Evolutionary conservation across 768 basidiomycete species (phyloP).

Genomic region (Porphyrellus cyaneotinctus): DNA sequence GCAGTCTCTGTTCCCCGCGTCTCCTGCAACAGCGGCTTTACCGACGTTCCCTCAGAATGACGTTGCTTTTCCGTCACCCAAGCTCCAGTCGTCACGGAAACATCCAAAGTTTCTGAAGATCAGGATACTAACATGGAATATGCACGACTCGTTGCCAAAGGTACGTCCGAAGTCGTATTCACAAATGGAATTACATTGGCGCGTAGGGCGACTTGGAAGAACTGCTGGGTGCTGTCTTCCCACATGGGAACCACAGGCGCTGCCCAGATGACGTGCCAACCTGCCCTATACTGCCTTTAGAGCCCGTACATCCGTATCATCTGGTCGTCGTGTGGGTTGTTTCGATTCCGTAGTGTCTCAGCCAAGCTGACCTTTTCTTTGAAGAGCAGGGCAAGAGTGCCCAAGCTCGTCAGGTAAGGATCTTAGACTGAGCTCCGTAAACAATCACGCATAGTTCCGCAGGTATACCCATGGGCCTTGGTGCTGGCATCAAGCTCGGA

Average conservation of each 20-base stretch:
- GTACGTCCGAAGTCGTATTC: conserved; percentile 30
- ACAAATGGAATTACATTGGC: conserved; percentile 2
- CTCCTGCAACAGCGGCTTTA: conserved; percentile 23
- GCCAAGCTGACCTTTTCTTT: conserved; percentile 26
- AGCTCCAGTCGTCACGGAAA: conserved; percentile 21
- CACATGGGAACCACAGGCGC: conserved; percentile 31
- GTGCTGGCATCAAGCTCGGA: conserved; percentile 71
- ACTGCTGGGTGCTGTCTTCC: conserved; percentile 58
- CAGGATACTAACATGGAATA: conserved; percentile 76
- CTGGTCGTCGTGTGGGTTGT: conserved; percentile 66
- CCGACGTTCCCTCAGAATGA: conserved; percentile 20
- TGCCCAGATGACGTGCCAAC: conserved; percentile 22
- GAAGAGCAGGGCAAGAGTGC: conserved; percentile 72
- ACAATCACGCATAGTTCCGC: conserved; percentile 1
- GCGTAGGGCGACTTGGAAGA: conserved; percentile 68
- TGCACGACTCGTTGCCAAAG: conserved; percentile 81
- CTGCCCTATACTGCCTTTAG: conserved; percentile 48
- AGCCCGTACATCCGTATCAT: conserved; percentile 67
- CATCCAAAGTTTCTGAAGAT: conserved; percentile 55
- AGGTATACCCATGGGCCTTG: conserved; percentile 78
- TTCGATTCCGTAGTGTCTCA: neutral
- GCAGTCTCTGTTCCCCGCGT: conserved; percentile 48
- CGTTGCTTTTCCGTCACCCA: conserved; percentile 21
- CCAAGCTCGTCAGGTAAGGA: conserved; percentile 65
- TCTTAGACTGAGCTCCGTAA: neutral